These are phyloP conservation scores for Cladophialophora carrionii DNA, from an alignment of 2,329 filamentous ascomycete genomes.

Conservation along the genomic window DNA sequence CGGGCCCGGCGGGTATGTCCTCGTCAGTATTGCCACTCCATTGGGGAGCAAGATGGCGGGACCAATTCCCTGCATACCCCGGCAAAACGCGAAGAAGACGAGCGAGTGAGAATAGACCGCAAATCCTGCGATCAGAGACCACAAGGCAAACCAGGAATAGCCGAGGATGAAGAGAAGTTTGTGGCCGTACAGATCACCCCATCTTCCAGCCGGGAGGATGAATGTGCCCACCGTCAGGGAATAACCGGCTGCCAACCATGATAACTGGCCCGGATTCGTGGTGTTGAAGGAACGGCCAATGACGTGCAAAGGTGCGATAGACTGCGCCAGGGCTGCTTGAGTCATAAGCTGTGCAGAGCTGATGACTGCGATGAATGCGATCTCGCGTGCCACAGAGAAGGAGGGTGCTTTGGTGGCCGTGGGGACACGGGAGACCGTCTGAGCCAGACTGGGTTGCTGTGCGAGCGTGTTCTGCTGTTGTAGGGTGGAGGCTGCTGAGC, in stretches of 20 bases:
- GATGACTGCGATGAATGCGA: conserved; percentile 48
- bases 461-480: neutral
- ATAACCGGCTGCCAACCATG: conserved; percentile 56
- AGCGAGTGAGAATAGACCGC: conserved; percentile 45
- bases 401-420: neutral
- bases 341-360: conserved; percentile 52
- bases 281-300: neutral
- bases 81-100: conserved; percentile 44
- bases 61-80: conserved; percentile 53
- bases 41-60: conserved; percentile 56
- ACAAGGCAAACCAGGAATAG: conserved; percentile 55
- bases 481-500: neutral
- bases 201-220: conserved; percentile 54
- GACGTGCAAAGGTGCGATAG: conserved; percentile 44
- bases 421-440: neutral
- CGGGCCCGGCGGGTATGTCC: neutral
- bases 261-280: conserved; percentile 46
- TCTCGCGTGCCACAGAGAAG: conserved; percentile 6
- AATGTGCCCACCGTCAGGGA: conserved; percentile 56
- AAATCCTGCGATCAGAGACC: conserved; percentile 53
- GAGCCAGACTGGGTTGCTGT: neutral
- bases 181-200: conserved; percentile 57
- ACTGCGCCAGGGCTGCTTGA: conserved; percentile 43
- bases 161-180: conserved; percentile 55
- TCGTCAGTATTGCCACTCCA: conserved; percentile 37